Percentiles rank a stretch among this genome's conserved stretches.
Conservation (phyloP, 768 basidiomycete species). For the Podaxis rugospora region DNA sequence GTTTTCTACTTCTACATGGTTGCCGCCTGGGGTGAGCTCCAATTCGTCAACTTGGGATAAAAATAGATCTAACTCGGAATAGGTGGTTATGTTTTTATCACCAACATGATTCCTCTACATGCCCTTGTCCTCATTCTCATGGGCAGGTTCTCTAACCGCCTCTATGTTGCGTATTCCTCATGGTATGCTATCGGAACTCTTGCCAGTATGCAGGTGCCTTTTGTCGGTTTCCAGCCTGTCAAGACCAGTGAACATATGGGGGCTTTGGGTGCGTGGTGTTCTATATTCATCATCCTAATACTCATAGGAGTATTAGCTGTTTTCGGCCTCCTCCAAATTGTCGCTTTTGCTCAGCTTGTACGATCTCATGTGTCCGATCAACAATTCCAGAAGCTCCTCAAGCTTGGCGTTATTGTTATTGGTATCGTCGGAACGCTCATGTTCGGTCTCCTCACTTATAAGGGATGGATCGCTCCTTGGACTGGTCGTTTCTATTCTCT, state of each 20-base stretch:
- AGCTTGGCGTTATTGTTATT: conserved; percentile 59
- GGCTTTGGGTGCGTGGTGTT: conserved; percentile 66
- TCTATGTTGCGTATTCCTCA: conserved; percentile 93
- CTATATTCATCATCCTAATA: conserved; percentile 7
- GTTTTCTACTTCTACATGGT: conserved; percentile 99
- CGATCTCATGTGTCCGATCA: conserved; percentile 85
- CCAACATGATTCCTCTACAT: conserved; percentile 99
- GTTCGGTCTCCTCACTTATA: conserved; percentile 81
- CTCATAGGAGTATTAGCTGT: conserved; percentile 51
- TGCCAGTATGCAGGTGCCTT: conserved; percentile 98
- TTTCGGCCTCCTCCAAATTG: conserved; percentile 93
- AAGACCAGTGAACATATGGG: conserved; percentile 98
- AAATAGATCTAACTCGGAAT: conserved; percentile 6
- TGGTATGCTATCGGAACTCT: conserved; percentile 99
- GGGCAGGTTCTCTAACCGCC: conserved; percentile 88
- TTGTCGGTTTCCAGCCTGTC: conserved; percentile 99
- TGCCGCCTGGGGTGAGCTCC: conserved; percentile 90
- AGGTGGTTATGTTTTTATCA: conserved; percentile 99
- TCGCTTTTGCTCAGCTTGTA: conserved; percentile 89
- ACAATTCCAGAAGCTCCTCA: conserved; percentile 85
- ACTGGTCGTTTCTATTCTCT: conserved; percentile 99
- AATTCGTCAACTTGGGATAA: background rate
- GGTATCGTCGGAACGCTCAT: conserved; percentile 70
- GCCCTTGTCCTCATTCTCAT: conserved; percentile 92
- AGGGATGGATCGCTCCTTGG: conserved; percentile 97